A percentile compares a stretch with the other conserved stretches of the same genome.
phyloP scores from a whole-genome alignment of 805 yeast species.

The Hanseniaspora vineae region DNA sequence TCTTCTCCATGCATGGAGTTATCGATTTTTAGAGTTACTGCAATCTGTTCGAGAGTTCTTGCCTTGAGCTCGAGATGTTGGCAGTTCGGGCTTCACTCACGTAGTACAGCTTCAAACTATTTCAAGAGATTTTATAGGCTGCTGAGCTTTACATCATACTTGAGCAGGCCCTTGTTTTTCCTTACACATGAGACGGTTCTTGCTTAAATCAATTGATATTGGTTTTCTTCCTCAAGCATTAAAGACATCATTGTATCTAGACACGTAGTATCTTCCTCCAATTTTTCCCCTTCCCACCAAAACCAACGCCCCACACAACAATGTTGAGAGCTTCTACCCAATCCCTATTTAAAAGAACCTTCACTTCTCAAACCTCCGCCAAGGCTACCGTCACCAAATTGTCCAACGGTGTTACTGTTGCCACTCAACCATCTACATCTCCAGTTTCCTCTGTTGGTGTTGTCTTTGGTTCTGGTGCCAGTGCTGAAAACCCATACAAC shows the following conservation, averaged over 20 bases:
- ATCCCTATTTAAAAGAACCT: conserved; percentile 15
- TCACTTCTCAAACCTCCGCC: conserved; percentile 39
- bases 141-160: no score
- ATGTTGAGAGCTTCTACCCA: conserved; percentile 5
- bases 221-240: no score
- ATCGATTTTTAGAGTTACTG: neutral
- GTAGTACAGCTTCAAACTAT: no score
- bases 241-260: no score
- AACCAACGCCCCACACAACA: neutral
- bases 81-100: no score
- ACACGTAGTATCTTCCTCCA: no score
- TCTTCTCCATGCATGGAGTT: neutral
- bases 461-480: conserved; percentile 64
- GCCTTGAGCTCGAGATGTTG: no score
- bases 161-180: no score
- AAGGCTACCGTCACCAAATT: conserved; percentile 60
- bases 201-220: no score
- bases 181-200: no score
- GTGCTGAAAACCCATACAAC: conserved; percentile 68
- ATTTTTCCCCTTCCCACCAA: no score
- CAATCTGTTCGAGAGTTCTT: no score
- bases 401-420: conserved; percentile 62
- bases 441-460: conserved; percentile 45
- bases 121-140: neutral
- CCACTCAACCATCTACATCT: conserved; percentile 48